Conservation (phyloP, 768 basidiomycete species). For the Suillus placidus region DNA sequence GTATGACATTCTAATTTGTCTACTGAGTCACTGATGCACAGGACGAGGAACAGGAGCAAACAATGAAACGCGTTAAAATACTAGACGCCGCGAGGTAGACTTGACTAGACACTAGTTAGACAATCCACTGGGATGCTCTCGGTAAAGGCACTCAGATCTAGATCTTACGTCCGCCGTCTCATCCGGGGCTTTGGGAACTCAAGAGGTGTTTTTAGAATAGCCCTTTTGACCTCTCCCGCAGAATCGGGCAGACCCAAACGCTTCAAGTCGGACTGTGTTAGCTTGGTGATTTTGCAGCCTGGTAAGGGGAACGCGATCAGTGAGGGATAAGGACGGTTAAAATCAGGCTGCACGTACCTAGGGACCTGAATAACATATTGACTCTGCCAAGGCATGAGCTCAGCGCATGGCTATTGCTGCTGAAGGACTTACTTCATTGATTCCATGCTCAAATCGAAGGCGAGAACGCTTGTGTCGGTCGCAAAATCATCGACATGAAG, state of each 20-base stretch:
- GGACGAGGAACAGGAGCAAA: too few relatives aligned
- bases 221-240: constrained; percentile 67
- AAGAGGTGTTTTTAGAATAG: constrained; percentile 74
- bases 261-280: constrained; percentile 65
- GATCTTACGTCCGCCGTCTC: constrained; percentile 32
- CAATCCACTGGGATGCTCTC: background rate
- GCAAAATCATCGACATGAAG: constrained; percentile 79
- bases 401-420: constrained; percentile 7
- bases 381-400: constrained; percentile 42
- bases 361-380: constrained; percentile 70
- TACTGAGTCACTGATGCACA: too few relatives aligned
- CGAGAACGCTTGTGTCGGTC: constrained; percentile 66
- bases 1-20: too few relatives aligned
- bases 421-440: constrained; percentile 56
- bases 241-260: constrained; percentile 67
- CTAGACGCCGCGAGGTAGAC: background rate
- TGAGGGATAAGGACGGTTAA: background rate
- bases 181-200: constrained; percentile 72
- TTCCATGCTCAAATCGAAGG: constrained; percentile 73
- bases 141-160: background rate
- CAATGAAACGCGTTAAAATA: background rate
- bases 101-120: background rate
- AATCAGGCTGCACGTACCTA: constrained; percentile 48
- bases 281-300: constrained; percentile 74
- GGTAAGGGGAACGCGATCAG: constrained; percentile 11